Base-by-base conservation (phyloP, 2,329 filamentous ascomycete species). In the Trichoderma sp. region DNA sequence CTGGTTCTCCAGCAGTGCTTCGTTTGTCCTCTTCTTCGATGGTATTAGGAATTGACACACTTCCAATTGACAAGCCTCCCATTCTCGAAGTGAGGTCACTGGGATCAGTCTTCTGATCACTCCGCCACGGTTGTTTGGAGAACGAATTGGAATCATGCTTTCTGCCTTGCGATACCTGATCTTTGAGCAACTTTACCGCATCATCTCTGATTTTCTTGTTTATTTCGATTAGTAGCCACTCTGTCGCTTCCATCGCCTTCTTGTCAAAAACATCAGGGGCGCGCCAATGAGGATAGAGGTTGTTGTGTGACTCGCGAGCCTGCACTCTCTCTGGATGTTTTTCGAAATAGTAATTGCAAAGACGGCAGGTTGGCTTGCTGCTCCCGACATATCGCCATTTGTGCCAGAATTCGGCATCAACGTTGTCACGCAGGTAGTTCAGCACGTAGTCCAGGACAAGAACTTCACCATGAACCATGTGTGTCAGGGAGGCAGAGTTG, bases 331-430 rank as follows among this genome's bases (percentile, higher is more conserved):
- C 71, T 0, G 74, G 73, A 39, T 79, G 77, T 0, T 74, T 73
- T 1, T 68, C 64, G n/a, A 84, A 82, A 64, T 82, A 84, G 62
- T 80, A 79, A 4, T 75, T 53, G 30, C 83, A 84, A 1, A 84
- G 76, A 0, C 78, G 76, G 39, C 83, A 84, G 0, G 81, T 80
- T 0, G 82, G 82, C 73, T 84, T 84, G 74, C 81, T 83, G 32
- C 75, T 76, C 0, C 82, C 82, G n/a, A 84, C 81, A 68, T 83
- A 84, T 15, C 73, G 75, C 71, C 76, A 78, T 9, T 74, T 71
- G 0, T 72, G 53, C 70, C 81, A 84, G 75, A 82, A 84, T 0
- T 43, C 43, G 0, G 72, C 9, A 50, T 0, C 64, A 64, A 2
- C 58, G 3, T 30, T 13, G 1, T 28, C 57, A 1, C 17, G 57